Evolutionary conservation across 176 grass and related monocot genomes (phyloP), one percentile per base, ranked within the genome.

Genomic region (Avena eriantha): DNA sequence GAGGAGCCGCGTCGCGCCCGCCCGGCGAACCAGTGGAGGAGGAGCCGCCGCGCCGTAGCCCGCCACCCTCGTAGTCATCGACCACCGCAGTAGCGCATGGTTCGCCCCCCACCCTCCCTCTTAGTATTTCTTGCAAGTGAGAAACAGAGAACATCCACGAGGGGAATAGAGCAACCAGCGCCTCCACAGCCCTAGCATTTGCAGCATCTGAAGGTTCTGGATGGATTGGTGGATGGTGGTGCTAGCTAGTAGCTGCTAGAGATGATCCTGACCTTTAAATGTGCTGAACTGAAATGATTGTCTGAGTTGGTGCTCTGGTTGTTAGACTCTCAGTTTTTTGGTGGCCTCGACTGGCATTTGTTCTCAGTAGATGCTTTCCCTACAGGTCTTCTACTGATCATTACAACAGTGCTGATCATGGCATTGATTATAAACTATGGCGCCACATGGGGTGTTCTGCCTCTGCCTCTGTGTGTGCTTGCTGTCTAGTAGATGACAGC

Each of bases 261-360:
- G 78, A 67, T 78, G 73, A 53, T 69, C 83, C 47, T 18, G 23
- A 33, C 73, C 23, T 76, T 10, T 84, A 73, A 76, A 84, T 85
- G 83, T 73, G 78, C 87, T 89, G 72, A 87, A 47, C 79, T 89
- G 80, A 90, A 46, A 84, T 89, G 84, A 90, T 95, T 77, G 78
- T 92, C 83, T 86, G 8, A 71, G 83, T 86, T 88, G 93, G 88
- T 95, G 78, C 82, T 87, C 45, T 83, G 7, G 68, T 60, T 88
- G 86, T 89, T 93, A 84, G 81, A 18, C 47, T 90, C 65, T 65
- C 35, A 34, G 70, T 94, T 94, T 76, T 70, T 34, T 65, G 29
- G 81, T 57, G 73, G 71, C 43, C 19, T 48, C n/a, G 39, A 16
- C 29, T 80, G 59, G 66, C 79, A 87, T 92, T 79, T 83, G 31